phyloP scores from a whole-genome alignment of 805 yeast genomes.

The Ogataea salicorniae region DNA sequence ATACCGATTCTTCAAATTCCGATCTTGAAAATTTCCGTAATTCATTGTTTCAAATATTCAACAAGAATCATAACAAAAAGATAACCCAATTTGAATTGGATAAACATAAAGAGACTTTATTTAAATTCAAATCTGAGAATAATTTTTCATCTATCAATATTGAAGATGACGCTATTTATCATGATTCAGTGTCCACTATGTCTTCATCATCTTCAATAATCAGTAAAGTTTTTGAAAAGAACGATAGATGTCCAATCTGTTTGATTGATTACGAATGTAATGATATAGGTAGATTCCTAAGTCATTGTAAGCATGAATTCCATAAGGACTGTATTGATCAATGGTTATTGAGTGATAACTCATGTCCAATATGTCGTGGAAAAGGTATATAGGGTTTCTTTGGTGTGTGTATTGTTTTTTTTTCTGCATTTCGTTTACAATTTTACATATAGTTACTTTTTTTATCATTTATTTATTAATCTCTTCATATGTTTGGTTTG shows the following conservation, averaged over 20 bases:
- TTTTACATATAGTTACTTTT: background rate
- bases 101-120: constrained; percentile 12
- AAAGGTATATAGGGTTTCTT: constrained; percentile 29
- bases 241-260: constrained; percentile 49
- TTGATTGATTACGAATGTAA: constrained; percentile 41
- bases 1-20: constrained; percentile 6
- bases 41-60: constrained; percentile 19
- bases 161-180: background rate
- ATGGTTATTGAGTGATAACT: constrained; percentile 49
- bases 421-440: background rate
- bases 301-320: constrained; percentile 44
- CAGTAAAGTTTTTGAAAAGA: constrained; percentile 7
- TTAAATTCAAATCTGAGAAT: constrained; percentile 6
- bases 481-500: background rate
- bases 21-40: constrained; percentile 20
- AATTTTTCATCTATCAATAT: background rate
- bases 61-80: constrained; percentile 9
- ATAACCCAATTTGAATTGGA: constrained; percentile 16
- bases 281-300: constrained; percentile 42
- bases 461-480: background rate
- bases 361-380: constrained; percentile 54
- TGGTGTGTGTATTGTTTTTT: background rate
- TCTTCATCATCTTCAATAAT: background rate
- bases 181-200: background rate
- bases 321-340: constrained; percentile 54